phyloP scores from a whole-genome alignment of 768 basidiomycete genomes.

The Russula ochroleuca region DNA sequence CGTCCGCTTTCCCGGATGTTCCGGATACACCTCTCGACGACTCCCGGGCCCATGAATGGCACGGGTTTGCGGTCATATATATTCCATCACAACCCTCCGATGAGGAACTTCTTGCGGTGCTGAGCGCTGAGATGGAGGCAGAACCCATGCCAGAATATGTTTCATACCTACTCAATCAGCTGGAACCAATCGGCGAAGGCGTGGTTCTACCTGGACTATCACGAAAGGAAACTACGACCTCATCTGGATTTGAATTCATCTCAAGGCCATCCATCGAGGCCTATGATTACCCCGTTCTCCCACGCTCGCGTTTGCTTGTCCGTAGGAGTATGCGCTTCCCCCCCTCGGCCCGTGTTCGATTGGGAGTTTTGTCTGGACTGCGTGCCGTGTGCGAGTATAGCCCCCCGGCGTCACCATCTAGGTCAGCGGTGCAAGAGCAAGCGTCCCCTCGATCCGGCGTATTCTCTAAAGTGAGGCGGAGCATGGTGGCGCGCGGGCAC shows the following conservation, averaged over 20 bases:
- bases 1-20: background rate
- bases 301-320: conserved; percentile 13
- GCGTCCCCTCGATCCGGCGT: conserved; percentile 10
- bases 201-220: conserved; percentile 8
- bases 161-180: conserved; percentile 15
- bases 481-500: conserved; percentile 5
- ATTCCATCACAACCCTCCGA: conserved; percentile 14
- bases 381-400: conserved; percentile 5
- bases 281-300: conserved; percentile 18
- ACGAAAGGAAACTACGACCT: conserved; percentile 10
- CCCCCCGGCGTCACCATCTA: background rate
- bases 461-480: conserved; percentile 14
- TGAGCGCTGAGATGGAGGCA: conserved; percentile 4
- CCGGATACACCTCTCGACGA: conserved; percentile 13
- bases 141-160: conserved; percentile 23
- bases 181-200: conserved; percentile 20
- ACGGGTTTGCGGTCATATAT: conserved; percentile 22
- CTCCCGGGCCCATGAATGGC: background rate
- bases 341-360: background rate
- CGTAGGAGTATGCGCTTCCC: conserved; percentile 7
- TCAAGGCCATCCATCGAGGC: conserved; percentile 22
- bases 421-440: background rate
- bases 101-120: conserved; percentile 21
- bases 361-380: conserved; percentile 9
- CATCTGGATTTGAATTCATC: conserved; percentile 18